Conservation (phyloP, 306 rosid species). For the Citrullus colocynthis region DNA sequence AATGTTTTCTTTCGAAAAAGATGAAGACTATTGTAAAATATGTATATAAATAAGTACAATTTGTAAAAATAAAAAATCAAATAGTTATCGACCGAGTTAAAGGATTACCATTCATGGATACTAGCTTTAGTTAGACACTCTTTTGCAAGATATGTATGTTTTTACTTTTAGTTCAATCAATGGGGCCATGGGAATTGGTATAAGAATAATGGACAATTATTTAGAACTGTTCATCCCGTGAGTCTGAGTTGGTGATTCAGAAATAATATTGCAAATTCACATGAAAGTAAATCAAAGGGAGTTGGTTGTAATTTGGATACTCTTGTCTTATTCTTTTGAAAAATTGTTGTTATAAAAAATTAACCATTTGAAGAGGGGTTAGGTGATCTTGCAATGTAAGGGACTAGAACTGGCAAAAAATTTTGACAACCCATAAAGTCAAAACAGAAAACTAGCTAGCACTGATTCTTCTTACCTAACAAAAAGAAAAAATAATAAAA, state of each 20-base stretch:
- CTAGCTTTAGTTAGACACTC: background rate
- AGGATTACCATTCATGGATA: too few species aligned
- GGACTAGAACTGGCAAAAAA: background rate
- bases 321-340: background rate
- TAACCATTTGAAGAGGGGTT: background rate
- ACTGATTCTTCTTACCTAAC: too few species aligned
- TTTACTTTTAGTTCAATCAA: background rate
- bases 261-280: background rate
- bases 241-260: background rate
- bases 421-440: background rate
- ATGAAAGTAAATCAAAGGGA: background rate
- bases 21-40: too few species aligned
- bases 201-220: background rate
- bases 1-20: too few species aligned
- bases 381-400: background rate
- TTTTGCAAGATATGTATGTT: background rate
- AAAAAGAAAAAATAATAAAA: too few species aligned
- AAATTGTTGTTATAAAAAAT: background rate
- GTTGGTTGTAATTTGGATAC: background rate
- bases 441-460: too few species aligned
- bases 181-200: background rate
- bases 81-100: too few species aligned
- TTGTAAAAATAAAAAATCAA: too few species aligned
- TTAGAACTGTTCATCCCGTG: background rate
- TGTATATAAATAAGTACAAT: too few species aligned